Conservation (phyloP, 2,329 filamentous ascomycete genomes). For the Aspergillus ochraceoroseus region DNA sequence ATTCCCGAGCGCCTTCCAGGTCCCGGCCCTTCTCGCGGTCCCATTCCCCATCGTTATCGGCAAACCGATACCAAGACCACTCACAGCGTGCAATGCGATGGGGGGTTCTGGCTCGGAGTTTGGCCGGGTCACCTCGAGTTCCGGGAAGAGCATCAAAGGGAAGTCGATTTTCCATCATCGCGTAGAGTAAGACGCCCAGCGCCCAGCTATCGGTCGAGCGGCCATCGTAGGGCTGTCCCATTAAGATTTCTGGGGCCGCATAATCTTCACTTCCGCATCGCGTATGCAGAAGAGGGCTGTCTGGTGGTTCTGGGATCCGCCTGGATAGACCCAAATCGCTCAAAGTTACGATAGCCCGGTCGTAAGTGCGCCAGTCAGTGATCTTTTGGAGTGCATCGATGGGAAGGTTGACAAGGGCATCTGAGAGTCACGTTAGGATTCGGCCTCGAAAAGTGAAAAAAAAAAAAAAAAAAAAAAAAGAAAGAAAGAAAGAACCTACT, state of each 20-base stretch:
- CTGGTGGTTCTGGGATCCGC: constrained; percentile 65
- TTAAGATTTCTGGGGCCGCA: constrained; percentile 89
- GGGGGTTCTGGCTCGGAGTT: constrained; percentile 74
- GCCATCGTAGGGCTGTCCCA: constrained; percentile 92
- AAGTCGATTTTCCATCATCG: constrained; percentile 83
- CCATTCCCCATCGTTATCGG: constrained; percentile 79
- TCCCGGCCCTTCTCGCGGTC: constrained; percentile 62
- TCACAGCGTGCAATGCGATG: constrained; percentile 95
- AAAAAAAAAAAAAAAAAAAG: constrained; percentile 19
- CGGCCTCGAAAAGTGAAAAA: background rate
- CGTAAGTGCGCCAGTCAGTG: constrained; percentile 68
- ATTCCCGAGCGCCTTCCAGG: constrained; percentile 69
- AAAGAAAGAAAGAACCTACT: constrained; percentile 58
- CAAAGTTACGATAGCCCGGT: constrained; percentile 77
- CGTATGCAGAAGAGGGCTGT: constrained; percentile 84
- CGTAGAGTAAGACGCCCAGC: constrained; percentile 85
- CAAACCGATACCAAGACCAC: constrained; percentile 89
- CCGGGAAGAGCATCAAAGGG: constrained; percentile 88
- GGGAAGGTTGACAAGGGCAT: constrained; percentile 84
- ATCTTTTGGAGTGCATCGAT: constrained; percentile 61
- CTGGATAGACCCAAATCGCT: constrained; percentile 89
- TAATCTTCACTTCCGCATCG: constrained; percentile 96
- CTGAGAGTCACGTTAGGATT: constrained; percentile 45
- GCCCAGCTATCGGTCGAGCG: constrained; percentile 92
- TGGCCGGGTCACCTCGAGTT: constrained; percentile 64